Base-by-base conservation (phyloP, 306 rosid genomes). In the Dryas drummondii region DNA sequence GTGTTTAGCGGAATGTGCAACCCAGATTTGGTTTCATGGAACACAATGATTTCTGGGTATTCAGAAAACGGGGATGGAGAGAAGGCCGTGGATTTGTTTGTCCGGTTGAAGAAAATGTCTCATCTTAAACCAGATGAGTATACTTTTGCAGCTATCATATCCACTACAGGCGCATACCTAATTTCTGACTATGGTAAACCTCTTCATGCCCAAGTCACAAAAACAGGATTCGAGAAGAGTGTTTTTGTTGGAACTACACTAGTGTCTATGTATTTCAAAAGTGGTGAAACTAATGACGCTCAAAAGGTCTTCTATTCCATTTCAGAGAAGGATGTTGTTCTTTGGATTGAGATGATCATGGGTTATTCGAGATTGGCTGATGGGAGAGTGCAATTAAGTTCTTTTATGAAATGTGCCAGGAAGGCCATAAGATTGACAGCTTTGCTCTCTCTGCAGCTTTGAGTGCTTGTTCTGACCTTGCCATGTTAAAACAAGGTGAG, bases 281-380 rank as follows among this genome's bases (percentile, higher is more conserved):
- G 87, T 42, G 75, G 71, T 12, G 93, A 88, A 83, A 66, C 66
- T 7, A 86, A 87, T 81, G 84, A 85, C 3, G 97, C 94, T 45
- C 76, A 63, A 64, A 62, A 73, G 59, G 84, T 83, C n/a, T 94
- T 88, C 77, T 9, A 61, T 77, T 83, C 86, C 46, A 78, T 90
- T 68, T 41, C 77, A 2, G 79, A 67, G 76, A 91, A 91, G 84
- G 98, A 91, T 73, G 85, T 79, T 70, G 80, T 90, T 86, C 89
- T 94, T 58, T 91, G 96, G 96, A 90, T 97, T 66, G 97, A 88
- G 86, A 87, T 90, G 91, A 90, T 94, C 84, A 65, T 80, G 7
- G 88, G 93, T 65, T 80, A 82, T 86, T 82, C 92, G 26, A 87
- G 86, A 87, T 70, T 76, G 86, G 76, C 77, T 8, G 85, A 86